These are phyloP conservation scores for Phlegmacium glaucopus DNA, from an alignment of 768 basidiomycete genomes.

Conservation along the genomic window DNA sequence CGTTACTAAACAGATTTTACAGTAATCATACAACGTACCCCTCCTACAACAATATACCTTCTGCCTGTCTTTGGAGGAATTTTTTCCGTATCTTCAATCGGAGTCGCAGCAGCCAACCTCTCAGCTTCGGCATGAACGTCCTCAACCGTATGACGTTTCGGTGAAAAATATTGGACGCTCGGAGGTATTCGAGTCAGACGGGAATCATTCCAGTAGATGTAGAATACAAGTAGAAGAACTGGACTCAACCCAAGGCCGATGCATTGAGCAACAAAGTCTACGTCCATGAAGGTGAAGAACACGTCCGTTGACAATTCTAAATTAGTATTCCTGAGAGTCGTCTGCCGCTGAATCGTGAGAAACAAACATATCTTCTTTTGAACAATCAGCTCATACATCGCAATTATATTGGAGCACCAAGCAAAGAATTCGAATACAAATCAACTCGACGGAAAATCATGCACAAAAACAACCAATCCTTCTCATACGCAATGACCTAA, in stretches of 20 bases:
- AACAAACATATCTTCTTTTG: not conserved
- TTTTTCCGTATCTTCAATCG: slow-evolving; percentile 36
- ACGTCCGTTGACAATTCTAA: not conserved
- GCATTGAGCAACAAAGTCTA: slow-evolving; percentile 2
- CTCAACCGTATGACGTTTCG: slow-evolving; percentile 44
- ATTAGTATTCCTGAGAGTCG: not conserved
- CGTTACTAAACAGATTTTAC: too few relatives aligned
- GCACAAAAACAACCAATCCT: too few relatives aligned
- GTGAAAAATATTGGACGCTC: slow-evolving; percentile 46
- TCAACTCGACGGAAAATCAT: too few relatives aligned
- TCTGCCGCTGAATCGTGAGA: not conserved
- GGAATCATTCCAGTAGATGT: slow-evolving; percentile 45
- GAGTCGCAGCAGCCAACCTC: slow-evolving; percentile 29
- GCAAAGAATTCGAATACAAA: too few relatives aligned
- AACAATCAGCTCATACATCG: too few relatives aligned
- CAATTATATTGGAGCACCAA: too few relatives aligned
- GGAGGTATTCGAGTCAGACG: slow-evolving; percentile 49
- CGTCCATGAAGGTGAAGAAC: not conserved
- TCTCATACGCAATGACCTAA: not conserved
- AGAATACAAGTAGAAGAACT: slow-evolving; percentile 23
- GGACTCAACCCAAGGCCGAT: slow-evolving; percentile 3
- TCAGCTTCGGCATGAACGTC: slow-evolving; percentile 37
- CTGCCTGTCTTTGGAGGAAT: slow-evolving; percentile 69
- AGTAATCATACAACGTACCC: slow-evolving; percentile 44
- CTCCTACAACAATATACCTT: slow-evolving; percentile 74